Evolutionary conservation across 805 yeast species (phyloP), one percentile per base, ranked within the genome.

Genomic region (Candida chilensis): DNA sequence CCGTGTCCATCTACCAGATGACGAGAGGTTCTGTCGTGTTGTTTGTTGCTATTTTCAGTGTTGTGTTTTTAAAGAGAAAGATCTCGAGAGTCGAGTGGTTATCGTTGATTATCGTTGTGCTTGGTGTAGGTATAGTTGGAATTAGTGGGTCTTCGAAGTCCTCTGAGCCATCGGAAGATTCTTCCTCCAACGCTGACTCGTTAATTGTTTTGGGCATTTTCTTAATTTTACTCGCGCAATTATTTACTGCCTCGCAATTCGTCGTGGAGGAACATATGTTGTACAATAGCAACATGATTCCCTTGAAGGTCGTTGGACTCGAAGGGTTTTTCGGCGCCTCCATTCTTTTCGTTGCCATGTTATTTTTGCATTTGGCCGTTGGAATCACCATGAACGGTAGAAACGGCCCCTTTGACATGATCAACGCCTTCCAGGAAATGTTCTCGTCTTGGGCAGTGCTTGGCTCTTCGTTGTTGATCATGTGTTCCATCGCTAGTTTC

Each of bases 1-100:
- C 92, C 0, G 92, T 82, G 6, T 78, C 87, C 1, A 68, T 82
- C 29, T 83, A 81, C 50, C 94, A 83, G 49, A 83, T 83, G 94
- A 76, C 81, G n/a, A 60, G 94, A 39, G 92, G 94, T 3, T 71
- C 86, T 0, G 57, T 81, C 25, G 83, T 83, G 26, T 53, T 83
- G 25, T 81, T 80, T 54, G 94, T 82, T 16, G 94, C 88, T 1
- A 50, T 75, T 11, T 65, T 81, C 44, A 75, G 85, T 15, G 78
- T 78, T 22, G 17, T 77, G 1, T 79, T 81, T 44, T 64, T 83
- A 38, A 58, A 67, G 28, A 64, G 73, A 25, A 52, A 48, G 13
- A 73, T 83, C 28, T 59, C 75, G 7, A 64, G 69, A 35, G 46
- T 73, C 16, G 88, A 83, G 46, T 83, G 92, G 92, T 34, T 65